Evolutionary conservation across 306 rosid species (phyloP), one percentile per base, ranked within the genome.

Genomic region (Casuarina glauca): DNA sequence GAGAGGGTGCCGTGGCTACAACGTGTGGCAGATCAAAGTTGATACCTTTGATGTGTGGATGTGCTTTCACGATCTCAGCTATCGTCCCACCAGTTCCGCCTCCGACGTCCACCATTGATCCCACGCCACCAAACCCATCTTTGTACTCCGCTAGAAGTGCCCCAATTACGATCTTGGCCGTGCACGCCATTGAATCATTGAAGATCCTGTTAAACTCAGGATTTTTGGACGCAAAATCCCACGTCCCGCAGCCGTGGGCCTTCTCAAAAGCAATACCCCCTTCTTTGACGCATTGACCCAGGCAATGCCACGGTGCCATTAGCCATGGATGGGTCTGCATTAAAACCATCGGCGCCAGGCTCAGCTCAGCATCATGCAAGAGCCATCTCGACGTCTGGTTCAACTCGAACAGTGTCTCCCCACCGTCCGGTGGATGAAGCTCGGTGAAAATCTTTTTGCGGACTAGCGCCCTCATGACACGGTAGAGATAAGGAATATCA

Each of bases 21-120:
- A 84, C 86, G 43, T 84, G 86, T 0, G 86, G 90, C 49, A 84
- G 54, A 61, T 85, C 89, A 66, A 83, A 83, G 76, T 83, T 86
- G 54, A 86, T 77, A 7, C 89, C 79, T 42, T 39, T 72, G 63
- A 86, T 80, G 61, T 75, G 80, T 2, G 89, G 89, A 57, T 77
- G 46, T 0, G 85, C 68, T 66, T 74, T 80, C 43, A 80, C 83
- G 43, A 86, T 83, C 60, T 70, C 79, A 9, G 79, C 60, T 26
- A 83, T 20, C 1, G 52, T 71, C 4, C 49, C 16, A 0, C 89
- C 87, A 6, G 73, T 83, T 68, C 89, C 85, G 10, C 89, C 89
- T 2, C 87, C 87, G 0, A 86, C 79, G 11, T 86, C 89, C 57
- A 81, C 78, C 76, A 86, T n/a, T 12, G 85, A 64, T 20, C 63